Base-by-base conservation (phyloP, 139 green algal species). In the Haematococcus lacustris region DNA sequence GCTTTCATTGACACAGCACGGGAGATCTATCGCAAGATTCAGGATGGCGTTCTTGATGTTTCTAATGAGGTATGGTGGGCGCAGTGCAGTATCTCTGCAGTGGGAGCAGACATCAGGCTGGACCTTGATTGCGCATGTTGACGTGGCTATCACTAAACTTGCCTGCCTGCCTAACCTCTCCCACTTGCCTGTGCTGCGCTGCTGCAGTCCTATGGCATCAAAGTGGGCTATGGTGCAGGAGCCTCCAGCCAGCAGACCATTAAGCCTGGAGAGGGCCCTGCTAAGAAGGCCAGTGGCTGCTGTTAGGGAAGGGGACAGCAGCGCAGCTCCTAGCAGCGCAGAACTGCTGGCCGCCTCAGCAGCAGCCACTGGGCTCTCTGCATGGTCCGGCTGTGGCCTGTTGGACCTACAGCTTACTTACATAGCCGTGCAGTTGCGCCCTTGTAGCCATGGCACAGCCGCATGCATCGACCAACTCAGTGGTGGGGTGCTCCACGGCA, bases 1-100 rank as follows among this genome's bases (percentile, higher is more conserved):
- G 95, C 95, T 0, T 99, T 99, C 83, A 98, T 97, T 80, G 94
- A 97, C 85, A 99, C 95, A 17, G 95, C 95, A 0, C 78, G 87
- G 33, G 91, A 93, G 72, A 98, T 99, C 63, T 94, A 97, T 76
- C 86, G 93, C 64, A 99, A 99, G 78, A 97, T 99, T 66, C 83
- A 96, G 60, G 78, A 92, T 38, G 96, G 96, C 60, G 88, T 92
- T 0, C 94, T 99, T 71, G 96, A 99, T 73, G 96, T 98, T 1
- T 94, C 88, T 25, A 99, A 99, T 76, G 96, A 99, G 86, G 86
- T 93, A 53, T 7, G 74, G 9, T 17, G 17, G 9, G 43, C 17
- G 43, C 17, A 53, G 9, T 53, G 9, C 9, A 28, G 9, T 53
- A 17, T 53, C 9, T 17, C 43, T 53, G 17, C 17, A 17, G 9